Conservation (phyloP, 441 rosid species). For the Rhodomyrtus psidioides region DNA sequence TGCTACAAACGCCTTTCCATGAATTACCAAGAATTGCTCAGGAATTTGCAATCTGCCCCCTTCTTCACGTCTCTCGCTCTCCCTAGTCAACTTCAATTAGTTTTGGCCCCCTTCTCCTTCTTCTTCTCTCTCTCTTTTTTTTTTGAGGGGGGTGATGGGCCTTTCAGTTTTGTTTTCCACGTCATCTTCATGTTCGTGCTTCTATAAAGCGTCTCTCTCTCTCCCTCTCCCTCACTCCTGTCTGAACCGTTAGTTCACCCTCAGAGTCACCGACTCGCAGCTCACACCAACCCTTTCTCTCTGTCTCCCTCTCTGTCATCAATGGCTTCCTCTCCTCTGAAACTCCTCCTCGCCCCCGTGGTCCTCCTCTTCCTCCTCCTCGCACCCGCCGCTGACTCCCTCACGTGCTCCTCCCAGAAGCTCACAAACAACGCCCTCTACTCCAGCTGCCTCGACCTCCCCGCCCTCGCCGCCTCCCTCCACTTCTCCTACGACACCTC, state of each 20-base stretch:
- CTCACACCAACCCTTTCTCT: neutral
- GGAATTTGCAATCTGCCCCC: neutral
- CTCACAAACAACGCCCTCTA: slow-evolving; percentile 17
- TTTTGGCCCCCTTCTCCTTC: neutral
- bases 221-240: neutral
- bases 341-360: neutral
- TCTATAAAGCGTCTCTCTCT: neutral
- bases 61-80: neutral
- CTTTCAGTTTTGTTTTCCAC: neutral
- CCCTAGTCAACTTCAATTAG: neutral
- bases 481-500: slow-evolving; percentile 63
- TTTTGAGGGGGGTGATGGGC: too few species aligned
- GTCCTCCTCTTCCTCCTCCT: slow-evolving; percentile 5
- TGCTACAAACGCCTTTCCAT: too few species aligned
- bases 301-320: neutral
- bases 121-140: too few species aligned
- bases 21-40: neutral
- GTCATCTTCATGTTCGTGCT: neutral
- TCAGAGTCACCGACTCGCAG: neutral
- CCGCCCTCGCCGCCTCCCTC: slow-evolving; percentile 39
- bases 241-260: neutral
- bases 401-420: slow-evolving; percentile 39
- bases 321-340: slow-evolving; percentile 13
- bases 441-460: slow-evolving; percentile 39
- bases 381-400: slow-evolving; percentile 38